Conservation (phyloP, 108 stramenopile genomes). For the Fragilaria radians region DNA sequence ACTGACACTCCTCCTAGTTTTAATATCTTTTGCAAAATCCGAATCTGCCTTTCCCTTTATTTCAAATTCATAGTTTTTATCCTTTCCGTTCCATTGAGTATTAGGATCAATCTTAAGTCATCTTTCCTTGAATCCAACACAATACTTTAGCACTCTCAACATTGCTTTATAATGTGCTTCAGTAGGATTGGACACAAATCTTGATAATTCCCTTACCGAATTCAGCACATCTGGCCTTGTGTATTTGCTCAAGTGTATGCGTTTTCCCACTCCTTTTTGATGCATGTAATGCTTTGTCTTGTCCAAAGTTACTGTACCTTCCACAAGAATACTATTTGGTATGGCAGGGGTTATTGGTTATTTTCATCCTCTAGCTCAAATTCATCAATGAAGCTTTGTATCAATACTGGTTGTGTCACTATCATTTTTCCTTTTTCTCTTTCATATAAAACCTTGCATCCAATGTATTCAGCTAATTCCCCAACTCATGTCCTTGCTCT, state of each 20-base stretch:
- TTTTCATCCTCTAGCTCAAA: constrained; percentile 11
- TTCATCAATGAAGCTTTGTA: constrained; percentile 28
- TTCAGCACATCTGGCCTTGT: constrained; percentile 1
- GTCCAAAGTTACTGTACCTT: neutral
- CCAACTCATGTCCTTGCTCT: constrained; percentile 13
- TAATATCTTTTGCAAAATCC: neutral
- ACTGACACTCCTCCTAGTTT: neutral
- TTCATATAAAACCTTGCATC: constrained; percentile 20
- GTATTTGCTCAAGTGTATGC: constrained; percentile 3
- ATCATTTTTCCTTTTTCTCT: constrained; percentile 1
- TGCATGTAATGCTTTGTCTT: neutral
- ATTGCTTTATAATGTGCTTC: constrained; percentile 8
- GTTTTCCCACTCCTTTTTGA: constrained; percentile 5
- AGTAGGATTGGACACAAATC: too few species aligned
- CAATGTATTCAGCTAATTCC: constrained; percentile 29
- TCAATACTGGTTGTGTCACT: constrained; percentile 36
- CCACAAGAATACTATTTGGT: constrained; percentile 3
- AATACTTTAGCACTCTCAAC: constrained; percentile 12
- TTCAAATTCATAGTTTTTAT: constrained; percentile 1
- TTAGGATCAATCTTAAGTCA: constrained; percentile 12
- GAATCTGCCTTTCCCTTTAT: neutral
- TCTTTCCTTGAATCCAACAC: constrained; percentile 5
- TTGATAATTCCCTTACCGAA: neutral
- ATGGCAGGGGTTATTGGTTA: neutral
- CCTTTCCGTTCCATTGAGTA: constrained; percentile 17